Evolutionary conservation across 192 early-diverging fungal species (phyloP), one percentile per base, ranked within the genome.

Genomic region (Entomortierella parvispora): DNA sequence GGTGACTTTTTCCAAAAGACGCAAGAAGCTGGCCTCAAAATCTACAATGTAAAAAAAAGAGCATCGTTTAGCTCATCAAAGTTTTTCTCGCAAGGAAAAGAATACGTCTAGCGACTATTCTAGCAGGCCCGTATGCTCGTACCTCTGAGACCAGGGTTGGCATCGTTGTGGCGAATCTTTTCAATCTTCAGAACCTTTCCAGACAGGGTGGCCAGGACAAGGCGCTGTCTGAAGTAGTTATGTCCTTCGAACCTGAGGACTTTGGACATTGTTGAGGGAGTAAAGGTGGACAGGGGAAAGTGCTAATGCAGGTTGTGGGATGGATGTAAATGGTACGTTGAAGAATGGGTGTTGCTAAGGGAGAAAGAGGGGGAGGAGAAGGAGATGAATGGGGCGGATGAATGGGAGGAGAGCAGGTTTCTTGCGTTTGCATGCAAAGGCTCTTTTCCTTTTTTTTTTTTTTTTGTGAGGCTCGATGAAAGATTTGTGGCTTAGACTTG

Each of bases 1-100:
- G 34, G 96, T 97, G 7, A 92, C 85, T 68, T 96, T 93, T 75
- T 99, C 96, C 48, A 99, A 74, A 53, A 99, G 85, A 33, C 95
- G 84, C 42, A 99, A 84, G 65, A 99, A 96, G 20, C 84, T 88
- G 20, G 92, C 88, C 80, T 99, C 97, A 68, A 90, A 98, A 86
- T 99, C 96, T 94, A 75, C 28, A 42, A 55, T 3, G 1, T n/a
- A 31, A 23, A 0, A 14, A 33, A 17, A 32, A 17, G 4, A 52
- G 31, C 25, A 23, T 3, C 20, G 48, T 50, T 23, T 4, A 17
- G 9, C 26, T 9, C 6, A 29, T 0, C 10, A 6, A 29, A 3
- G 7, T 50, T 5, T 25, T 50, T 9, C 9, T n/a, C 25, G 25
- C 25, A 4, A 4, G 15, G 45, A 46, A 46, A 12, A 20, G 11